Conservation (phyloP, 2,329 filamentous ascomycete genomes). For the Cordyceps cateniannulata region DNA sequence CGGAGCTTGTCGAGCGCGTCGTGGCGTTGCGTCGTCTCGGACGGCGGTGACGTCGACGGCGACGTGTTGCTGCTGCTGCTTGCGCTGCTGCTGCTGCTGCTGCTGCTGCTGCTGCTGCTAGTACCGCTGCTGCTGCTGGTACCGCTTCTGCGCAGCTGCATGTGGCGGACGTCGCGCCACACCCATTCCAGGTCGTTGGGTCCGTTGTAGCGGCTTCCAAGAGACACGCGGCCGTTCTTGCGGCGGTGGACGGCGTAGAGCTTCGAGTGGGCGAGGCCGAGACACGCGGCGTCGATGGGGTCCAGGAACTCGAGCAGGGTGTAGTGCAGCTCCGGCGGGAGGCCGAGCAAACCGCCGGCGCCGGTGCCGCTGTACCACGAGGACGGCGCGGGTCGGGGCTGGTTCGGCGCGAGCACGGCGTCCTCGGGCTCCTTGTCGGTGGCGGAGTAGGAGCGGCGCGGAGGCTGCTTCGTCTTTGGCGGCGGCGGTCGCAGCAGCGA, state of each 20-base stretch:
- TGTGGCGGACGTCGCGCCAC: conserved; percentile 49
- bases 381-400: conserved; percentile 41
- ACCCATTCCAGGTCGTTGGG: conserved; percentile 60
- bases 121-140: not conserved
- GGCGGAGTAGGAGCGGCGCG: conserved; percentile 53
- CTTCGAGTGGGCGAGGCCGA: conserved; percentile 51
- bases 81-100: conserved; percentile 7
- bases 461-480: conserved; percentile 32
- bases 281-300: conserved; percentile 56
- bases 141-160: conserved; percentile 16
- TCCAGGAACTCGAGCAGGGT: conserved; percentile 56
- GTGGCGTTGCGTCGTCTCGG: not conserved
- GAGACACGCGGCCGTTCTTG: conserved; percentile 49
- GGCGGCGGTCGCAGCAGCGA: not conserved
- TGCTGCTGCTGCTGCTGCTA: not conserved
- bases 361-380: conserved; percentile 12
- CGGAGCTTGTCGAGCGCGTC: conserved; percentile 38
- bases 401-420: conserved; percentile 28
- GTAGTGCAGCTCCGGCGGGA: conserved; percentile 55
- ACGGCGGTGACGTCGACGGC: no score
- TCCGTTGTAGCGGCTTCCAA: conserved; percentile 50
- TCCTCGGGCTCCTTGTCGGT: conserved; percentile 51
- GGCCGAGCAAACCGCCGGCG: conserved; percentile 34
- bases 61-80: conserved; percentile 13
- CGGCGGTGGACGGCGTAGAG: conserved; percentile 51